Conservation (phyloP, 352 stramenopile genomes). For the Pythium apleroticum region DNA sequence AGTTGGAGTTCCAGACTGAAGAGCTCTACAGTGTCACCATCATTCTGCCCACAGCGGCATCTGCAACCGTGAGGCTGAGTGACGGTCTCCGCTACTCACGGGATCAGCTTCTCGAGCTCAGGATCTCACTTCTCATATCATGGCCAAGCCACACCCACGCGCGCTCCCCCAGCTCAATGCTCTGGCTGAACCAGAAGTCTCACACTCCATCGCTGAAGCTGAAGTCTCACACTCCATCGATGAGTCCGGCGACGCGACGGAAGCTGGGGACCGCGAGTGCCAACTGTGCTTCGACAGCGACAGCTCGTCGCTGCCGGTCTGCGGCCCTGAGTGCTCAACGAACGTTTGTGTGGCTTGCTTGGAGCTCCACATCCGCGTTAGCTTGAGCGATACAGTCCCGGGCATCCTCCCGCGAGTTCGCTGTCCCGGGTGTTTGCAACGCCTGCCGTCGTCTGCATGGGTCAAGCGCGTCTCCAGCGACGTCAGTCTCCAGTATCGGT, state of each 20-base stretch:
- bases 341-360: constrained; percentile 21
- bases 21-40: too few species aligned
- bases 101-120: neutral
- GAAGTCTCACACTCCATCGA: too few species aligned
- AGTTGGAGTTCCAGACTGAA: too few species aligned
- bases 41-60: too few species aligned
- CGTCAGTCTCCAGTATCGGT: neutral
- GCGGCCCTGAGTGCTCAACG: constrained; percentile 5
- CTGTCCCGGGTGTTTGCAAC: constrained; percentile 24
- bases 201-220: neutral
- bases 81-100: neutral
- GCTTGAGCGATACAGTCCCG: neutral
- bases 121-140: neutral
- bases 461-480: neutral
- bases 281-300: constrained; percentile 19
- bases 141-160: neutral
- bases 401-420: constrained; percentile 26
- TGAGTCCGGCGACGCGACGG: too few species aligned
- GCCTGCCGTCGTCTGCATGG: constrained; percentile 20
- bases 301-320: neutral
- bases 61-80: neutral
- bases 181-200: neutral
- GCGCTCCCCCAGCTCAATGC: neutral
- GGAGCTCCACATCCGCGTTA: constrained; percentile 6
- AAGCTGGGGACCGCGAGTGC: neutral